Conservation (phyloP, 1,139 yeast species). For the Pichia sp. region DNA sequence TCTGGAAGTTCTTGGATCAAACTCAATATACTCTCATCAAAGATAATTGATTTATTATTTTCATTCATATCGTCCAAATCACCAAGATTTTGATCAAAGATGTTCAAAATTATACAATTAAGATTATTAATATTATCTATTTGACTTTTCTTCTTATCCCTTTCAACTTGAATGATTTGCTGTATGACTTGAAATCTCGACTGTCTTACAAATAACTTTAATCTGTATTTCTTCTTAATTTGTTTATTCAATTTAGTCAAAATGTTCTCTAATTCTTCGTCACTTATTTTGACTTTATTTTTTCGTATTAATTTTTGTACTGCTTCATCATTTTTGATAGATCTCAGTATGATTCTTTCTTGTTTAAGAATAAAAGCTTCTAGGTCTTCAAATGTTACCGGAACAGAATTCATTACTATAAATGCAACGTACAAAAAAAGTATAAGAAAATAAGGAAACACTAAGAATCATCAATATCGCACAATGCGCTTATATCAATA, state of each 20-base stretch:
- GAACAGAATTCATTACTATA: slow-evolving; percentile 5
- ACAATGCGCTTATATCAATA: background rate
- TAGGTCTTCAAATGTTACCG: slow-evolving; percentile 21
- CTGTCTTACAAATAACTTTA: slow-evolving; percentile 24
- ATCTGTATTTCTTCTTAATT: slow-evolving; percentile 18
- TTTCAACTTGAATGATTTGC: slow-evolving; percentile 24
- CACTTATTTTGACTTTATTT: slow-evolving; percentile 7
- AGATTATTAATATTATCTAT: slow-evolving; percentile 22
- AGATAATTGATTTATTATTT: background rate
- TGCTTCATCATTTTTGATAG: slow-evolving; percentile 15
- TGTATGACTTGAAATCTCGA: slow-evolving; percentile 22
- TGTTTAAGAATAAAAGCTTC: slow-evolving; percentile 22
- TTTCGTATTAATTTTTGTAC: slow-evolving; percentile 7
- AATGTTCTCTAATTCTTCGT: slow-evolving; percentile 16
- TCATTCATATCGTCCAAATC: slow-evolving; percentile 4
- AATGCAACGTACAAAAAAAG: background rate
- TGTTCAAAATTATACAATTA: slow-evolving; percentile 18
- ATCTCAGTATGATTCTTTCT: slow-evolving; percentile 17
- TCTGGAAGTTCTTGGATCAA: slow-evolving; percentile 27
- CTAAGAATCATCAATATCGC: background rate
- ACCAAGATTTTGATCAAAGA: slow-evolving; percentile 6
- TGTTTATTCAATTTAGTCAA: slow-evolving; percentile 15
- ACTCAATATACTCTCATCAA: slow-evolving; percentile 19
- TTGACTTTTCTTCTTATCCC: slow-evolving; percentile 9
- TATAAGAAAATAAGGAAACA: background rate